Evolutionary conservation across 225 moss, liverwort and hornwort genomes (phyloP).

Genomic region (Lunularia cruciata): DNA sequence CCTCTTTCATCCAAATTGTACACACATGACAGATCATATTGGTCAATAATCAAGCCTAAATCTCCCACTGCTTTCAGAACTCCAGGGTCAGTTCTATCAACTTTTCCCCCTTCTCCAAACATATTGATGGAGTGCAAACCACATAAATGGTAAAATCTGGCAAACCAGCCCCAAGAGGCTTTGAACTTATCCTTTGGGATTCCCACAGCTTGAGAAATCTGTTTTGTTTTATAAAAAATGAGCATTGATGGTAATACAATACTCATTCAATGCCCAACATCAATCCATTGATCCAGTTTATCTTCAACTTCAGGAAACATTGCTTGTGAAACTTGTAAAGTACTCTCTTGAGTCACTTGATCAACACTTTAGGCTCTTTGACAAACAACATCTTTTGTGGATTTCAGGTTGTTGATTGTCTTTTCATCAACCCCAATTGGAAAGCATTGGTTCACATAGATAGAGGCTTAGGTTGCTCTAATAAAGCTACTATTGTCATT

Average conservation of each 20-base stretch:
- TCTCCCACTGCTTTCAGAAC: no score
- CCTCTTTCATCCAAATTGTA: background rate
- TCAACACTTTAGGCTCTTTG: no score
- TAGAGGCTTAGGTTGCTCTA: no score
- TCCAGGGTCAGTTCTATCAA: no score
- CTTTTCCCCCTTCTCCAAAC: background rate
- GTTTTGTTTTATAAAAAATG: background rate
- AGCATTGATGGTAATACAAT: background rate
- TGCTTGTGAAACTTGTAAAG: no score
- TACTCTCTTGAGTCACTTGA: no score
- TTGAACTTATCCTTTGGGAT: background rate
- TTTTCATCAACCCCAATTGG: no score
- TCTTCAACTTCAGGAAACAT: background rate
- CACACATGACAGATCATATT: background rate
- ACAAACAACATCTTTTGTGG: no score
- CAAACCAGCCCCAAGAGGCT: background rate
- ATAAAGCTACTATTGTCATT: no score
- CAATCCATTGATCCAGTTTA: background rate
- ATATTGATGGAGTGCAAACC: background rate
- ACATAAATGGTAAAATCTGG: background rate
- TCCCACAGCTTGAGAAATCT: background rate
- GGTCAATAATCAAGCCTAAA: no score
- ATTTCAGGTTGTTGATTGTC: no score
- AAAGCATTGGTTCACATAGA: no score
- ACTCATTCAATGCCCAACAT: background rate